Evolutionary conservation across 2,329 filamentous ascomycete genomes (phyloP), one percentile per base, ranked within the genome.

Genomic region (Sporothrix protearum): DNA sequence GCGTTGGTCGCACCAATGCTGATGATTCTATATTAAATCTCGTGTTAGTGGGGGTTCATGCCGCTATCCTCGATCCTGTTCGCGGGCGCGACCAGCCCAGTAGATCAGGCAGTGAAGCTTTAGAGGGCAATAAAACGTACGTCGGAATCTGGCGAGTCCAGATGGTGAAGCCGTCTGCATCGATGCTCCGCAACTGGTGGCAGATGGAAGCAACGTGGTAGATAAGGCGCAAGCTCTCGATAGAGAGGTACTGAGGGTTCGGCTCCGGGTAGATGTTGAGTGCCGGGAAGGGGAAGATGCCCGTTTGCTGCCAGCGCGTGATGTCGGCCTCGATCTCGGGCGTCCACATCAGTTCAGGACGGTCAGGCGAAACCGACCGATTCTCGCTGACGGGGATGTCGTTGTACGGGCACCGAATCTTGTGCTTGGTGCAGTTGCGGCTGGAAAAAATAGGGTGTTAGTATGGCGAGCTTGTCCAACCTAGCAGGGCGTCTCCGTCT

Each of bases 351-450:
- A 98, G 87, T 77, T 90, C 88, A 72, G 88, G 85, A 81, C 87
- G 89, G 76, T 87, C 85, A 74, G 89, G 88, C 75, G 87, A 88
- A 55, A 85, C 83, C 49, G 87, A 85, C 75, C 88, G 84, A 76
- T 88, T 85, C 75, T 92, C 89, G 72, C 90, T 86, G 61, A 88
- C 85, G 66, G 92, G 88, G 78, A 90, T 89, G 79, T 98, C 94
- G 86, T 97, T 96, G 84, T 98, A 99, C 77, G 97, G 96, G 82
- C 96, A 99, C 78, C 94, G 92, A 77, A 96, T 96, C 84, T 97
- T 97, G 83, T 99, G 96, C 83, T 98, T 99, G 74, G 95, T 97
- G 83, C 96, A 99, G 82, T 99, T 99, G 78, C 93, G 93, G 84
- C 94, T 97, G 55, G 28, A 63, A 30, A 10, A 42, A 63, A 14